These are phyloP conservation scores for Carpinus viminea DNA, from an alignment of 306 rosid genomes.

Conservation along the genomic window DNA sequence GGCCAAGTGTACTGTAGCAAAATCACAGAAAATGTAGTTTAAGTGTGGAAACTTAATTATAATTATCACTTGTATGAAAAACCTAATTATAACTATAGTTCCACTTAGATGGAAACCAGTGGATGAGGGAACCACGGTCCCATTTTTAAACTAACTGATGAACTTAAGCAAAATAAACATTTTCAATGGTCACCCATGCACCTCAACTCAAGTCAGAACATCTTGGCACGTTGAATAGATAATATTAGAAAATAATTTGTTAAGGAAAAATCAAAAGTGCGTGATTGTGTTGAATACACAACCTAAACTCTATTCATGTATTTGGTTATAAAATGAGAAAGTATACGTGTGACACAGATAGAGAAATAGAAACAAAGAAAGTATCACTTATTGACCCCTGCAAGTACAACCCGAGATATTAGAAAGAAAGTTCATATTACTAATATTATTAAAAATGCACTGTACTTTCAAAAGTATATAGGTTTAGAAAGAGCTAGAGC, in stretches of 20 bases:
- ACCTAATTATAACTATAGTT: not conserved
- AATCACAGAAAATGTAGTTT: slow-evolving; percentile 24
- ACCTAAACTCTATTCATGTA: not conserved
- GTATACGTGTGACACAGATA: no score
- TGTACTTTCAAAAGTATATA: not conserved
- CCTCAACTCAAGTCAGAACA: not conserved
- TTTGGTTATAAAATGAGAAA: no score
- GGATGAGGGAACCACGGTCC: not conserved
- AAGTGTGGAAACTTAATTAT: not conserved
- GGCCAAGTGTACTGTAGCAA: slow-evolving; percentile 89
- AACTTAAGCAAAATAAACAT: not conserved
- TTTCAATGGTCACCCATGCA: not conserved
- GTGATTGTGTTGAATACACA: not conserved
- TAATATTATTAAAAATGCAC: not conserved
- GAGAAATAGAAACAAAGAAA: no score
- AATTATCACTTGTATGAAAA: not conserved
- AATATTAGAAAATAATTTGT: not conserved
- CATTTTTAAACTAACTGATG: not conserved
- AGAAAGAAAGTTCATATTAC: not conserved
- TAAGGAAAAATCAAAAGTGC: not conserved
- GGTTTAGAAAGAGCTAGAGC: not conserved
- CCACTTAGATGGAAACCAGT: not conserved
- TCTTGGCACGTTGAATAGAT: not conserved
- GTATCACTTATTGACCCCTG: not conserved
- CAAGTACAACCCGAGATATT: not conserved